Evolutionary conservation across 345 rosid species (phyloP).

Genomic region (Eucalyptus sp.): DNA sequence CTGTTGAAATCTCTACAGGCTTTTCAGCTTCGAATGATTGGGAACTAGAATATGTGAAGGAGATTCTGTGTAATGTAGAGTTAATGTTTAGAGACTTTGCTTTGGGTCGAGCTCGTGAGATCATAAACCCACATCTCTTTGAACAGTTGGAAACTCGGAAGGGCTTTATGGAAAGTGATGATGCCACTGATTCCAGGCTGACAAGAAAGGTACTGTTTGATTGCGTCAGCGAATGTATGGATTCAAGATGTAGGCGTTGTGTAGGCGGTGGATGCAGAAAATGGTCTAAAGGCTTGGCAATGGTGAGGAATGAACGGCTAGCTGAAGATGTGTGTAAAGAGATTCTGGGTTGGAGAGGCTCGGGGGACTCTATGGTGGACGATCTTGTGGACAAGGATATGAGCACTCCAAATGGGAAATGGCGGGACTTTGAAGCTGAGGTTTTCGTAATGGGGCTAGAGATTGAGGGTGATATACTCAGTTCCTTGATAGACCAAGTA

Average conservation of each 20-base stretch:
- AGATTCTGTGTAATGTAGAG: conserved; percentile 46
- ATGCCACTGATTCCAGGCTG: conserved; percentile 15
- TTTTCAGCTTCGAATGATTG: conserved; percentile 16
- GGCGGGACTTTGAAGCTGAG: conserved; percentile 71
- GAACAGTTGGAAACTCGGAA: conserved; percentile 49
- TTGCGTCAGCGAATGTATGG: conserved; percentile 61
- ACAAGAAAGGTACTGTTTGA: conserved; percentile 59
- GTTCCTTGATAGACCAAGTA: conserved; percentile 54
- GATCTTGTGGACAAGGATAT: conserved; percentile 90
- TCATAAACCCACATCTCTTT: conserved; percentile 53
- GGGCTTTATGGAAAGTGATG: conserved; percentile 4
- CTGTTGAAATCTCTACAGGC: not conserved
- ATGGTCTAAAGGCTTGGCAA: conserved; percentile 42
- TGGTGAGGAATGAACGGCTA: conserved; percentile 38
- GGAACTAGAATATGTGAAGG: conserved; percentile 60
- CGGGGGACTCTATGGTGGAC: conserved; percentile 81
- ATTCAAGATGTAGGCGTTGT: conserved; percentile 36
- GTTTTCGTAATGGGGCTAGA: conserved; percentile 47
- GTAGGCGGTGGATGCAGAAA: conserved; percentile 39
- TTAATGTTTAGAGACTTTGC: conserved; percentile 58
- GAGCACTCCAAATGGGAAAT: conserved; percentile 71
- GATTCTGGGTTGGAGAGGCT: conserved; percentile 46
- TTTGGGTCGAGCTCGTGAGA: conserved; percentile 22
- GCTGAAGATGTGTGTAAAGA: conserved; percentile 70
- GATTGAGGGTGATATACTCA: conserved; percentile 41